A percentile compares a stretch with the other conserved stretches of the same genome.
These are phyloP conservation scores for Inga leiocalycina DNA, from an alignment of 306 rosid species.

Conservation along the genomic window DNA sequence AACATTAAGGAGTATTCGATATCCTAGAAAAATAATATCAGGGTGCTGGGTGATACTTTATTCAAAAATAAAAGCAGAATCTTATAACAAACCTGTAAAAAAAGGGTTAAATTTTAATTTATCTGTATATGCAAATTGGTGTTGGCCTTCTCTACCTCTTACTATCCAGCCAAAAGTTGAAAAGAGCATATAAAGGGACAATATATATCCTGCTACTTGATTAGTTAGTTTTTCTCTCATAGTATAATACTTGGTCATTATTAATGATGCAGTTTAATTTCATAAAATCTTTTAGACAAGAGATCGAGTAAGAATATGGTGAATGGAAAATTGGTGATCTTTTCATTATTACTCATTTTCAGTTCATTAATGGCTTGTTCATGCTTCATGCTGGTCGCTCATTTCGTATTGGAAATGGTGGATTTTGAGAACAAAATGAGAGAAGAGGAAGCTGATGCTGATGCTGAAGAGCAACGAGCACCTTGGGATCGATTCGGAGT, in stretches of 20 bases:
- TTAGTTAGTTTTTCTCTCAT: neutral
- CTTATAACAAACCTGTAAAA: neutral
- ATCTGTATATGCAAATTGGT: neutral
- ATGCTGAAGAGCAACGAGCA: constrained; percentile 17
- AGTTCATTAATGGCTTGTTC: constrained; percentile 43
- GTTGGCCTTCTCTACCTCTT: neutral
- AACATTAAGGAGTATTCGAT: no score
- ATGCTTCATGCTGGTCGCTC: constrained; percentile 37
- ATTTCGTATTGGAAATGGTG: constrained; percentile 36
- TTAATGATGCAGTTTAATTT: neutral
- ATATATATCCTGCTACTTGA: neutral
- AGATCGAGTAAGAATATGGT: neutral
- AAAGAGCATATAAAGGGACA: neutral
- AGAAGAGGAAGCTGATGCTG: neutral
- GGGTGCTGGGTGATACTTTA: no score
- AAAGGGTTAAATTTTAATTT: no score
- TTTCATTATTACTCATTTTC: constrained; percentile 37
- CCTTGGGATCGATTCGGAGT: constrained; percentile 43
- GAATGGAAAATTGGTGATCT: constrained; percentile 32
- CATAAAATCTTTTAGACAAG: neutral
- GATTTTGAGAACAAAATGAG: neutral
- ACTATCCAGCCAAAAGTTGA: neutral
- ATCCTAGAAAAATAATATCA: no score
- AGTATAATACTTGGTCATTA: neutral
- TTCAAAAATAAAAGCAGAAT: neutral